Evolutionary conservation across 2,329 filamentous ascomycete species (phyloP).

Genomic region (Calonectria pseudoreteaudii): DNA sequence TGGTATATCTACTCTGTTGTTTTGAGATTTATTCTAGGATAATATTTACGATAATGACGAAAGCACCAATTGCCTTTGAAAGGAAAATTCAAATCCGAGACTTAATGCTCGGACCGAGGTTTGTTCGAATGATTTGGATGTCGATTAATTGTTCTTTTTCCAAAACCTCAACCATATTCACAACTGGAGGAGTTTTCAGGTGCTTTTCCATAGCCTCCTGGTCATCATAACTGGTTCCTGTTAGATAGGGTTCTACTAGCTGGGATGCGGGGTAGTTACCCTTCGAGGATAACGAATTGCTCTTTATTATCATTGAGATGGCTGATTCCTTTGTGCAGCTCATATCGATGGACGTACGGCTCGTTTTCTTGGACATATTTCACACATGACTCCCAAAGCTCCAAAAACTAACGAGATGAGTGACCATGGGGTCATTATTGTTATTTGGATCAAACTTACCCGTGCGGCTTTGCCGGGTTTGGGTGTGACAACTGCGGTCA

Average conservation of each 20-base stretch:
- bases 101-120: constrained; percentile 26
- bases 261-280: constrained; percentile 27
- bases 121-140: constrained; percentile 35
- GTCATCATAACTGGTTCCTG: constrained; percentile 34
- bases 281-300: constrained; percentile 42
- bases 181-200: constrained; percentile 33
- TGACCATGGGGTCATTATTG: not conserved
- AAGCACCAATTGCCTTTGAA: not conserved
- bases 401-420: constrained; percentile 33
- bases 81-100: constrained; percentile 1
- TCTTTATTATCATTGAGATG: constrained; percentile 38
- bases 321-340: constrained; percentile 39
- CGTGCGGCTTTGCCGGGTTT: constrained; percentile 41
- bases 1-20: not conserved
- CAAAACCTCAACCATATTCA: constrained; percentile 33
- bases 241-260: not conserved
- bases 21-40: not conserved
- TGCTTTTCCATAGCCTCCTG: constrained; percentile 39
- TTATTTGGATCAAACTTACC: constrained; percentile 20
- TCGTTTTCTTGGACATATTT: constrained; percentile 39
- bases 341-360: constrained; percentile 41
- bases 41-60: not conserved
- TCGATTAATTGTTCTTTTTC: constrained; percentile 33
- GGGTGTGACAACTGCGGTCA: constrained; percentile 43
- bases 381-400: constrained; percentile 38